These are phyloP conservation scores for Chrysoporthe cubensis DNA, from an alignment of 2,329 filamentous ascomycete species.

Conservation along the genomic window DNA sequence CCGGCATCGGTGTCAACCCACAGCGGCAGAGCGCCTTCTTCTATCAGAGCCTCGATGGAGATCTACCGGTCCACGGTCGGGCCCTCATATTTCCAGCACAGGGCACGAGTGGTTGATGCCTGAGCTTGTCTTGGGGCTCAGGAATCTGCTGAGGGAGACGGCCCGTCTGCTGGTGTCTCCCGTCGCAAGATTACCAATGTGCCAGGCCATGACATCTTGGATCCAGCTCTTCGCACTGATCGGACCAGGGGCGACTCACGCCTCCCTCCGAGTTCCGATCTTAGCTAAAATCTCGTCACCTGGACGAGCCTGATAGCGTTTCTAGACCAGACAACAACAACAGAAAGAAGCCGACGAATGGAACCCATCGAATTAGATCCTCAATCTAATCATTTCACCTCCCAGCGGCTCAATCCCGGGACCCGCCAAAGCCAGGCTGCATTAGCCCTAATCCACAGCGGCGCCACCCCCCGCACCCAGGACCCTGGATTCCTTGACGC, in stretches of 20 bases:
- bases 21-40: neutral
- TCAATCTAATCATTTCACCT: no score
- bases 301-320: no score
- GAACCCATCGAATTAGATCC: neutral
- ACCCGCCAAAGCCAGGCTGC: neutral
- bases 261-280: no score
- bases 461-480: neutral
- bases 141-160: neutral
- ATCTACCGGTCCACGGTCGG: neutral
- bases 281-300: no score
- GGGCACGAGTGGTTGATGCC: neutral
- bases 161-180: neutral
- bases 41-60: neutral
- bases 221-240: neutral
- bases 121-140: neutral
- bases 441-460: neutral
- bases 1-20: neutral
- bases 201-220: neutral
- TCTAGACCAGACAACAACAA: no score
- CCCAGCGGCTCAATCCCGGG: neutral
- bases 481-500: neutral
- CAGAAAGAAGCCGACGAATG: neutral
- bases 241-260: no score
- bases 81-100: neutral
- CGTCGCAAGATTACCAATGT: neutral